Base-by-base conservation (phyloP, 2,329 filamentous ascomycete species). In the Macroventuria anomochaeta region DNA sequence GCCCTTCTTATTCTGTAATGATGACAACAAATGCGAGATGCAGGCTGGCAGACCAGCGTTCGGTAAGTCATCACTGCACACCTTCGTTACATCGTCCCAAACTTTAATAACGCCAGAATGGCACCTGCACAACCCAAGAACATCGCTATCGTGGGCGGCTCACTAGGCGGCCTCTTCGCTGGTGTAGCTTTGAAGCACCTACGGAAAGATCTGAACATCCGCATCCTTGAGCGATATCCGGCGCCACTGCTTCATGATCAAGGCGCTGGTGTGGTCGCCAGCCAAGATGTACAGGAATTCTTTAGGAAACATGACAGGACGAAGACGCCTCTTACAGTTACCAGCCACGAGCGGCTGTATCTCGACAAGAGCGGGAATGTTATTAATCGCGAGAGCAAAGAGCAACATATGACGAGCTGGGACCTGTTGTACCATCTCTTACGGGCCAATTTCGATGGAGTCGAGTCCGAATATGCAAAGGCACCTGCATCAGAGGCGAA, bases 391-490 rank as follows among this genome's bases (percentile, higher is more conserved):
- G 60, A 68, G 26, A 46, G 64, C 11, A 61, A 39, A 11, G 53
- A 59, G 25, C 62, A 68, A 41, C 48, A 58, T 8, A 70, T 68
- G 65, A 70, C 64, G 3, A 70, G 67, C 48, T 70, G 67, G 66
- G 68, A 67, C 39, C 34, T 68, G 32, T 20, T 69, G 11, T 70
- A 68, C 18, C 62, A 68, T 29, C 33, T 71, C 0, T 41, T 70
- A 7, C 58, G 67, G 6, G 58, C 65, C 0, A 69, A 70, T 26
- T 67, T 61, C 15, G 66, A 70, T 44, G 60, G 60, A 8, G 52
- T 63, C 3, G 41, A 64, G 5, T 68, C 60, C 28, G 58, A 62
- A 8, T 68, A 65, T 39, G 59, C 50, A 8, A 40, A 59, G 25
- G 47, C 52, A 7, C 62, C 59, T 7, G 23, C 47, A 17, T n/a